phyloP scores from a whole-genome alignment of 129 eudicot genomes.

The Kitagawia praeruptora region DNA sequence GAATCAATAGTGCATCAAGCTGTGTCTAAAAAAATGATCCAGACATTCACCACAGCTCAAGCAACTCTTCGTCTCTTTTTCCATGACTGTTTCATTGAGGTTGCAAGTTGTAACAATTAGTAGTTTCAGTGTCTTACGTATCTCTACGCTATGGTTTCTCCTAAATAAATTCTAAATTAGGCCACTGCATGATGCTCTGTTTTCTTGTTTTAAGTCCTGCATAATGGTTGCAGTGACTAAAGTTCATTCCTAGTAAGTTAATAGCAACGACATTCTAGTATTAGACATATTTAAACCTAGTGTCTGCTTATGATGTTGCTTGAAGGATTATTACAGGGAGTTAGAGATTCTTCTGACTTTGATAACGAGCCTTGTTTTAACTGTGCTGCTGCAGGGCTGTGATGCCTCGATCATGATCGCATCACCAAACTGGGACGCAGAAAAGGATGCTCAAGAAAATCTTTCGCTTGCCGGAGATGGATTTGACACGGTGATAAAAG shows the following conservation, averaged over 20 bases:
- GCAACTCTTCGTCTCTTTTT: constrained; percentile 82
- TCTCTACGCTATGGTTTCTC: background rate
- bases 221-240: background rate
- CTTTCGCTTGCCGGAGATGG: constrained; percentile 65
- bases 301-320: background rate
- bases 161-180: background rate
- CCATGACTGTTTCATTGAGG: constrained; percentile 84
- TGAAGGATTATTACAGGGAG: background rate
- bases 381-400: constrained; percentile 56
- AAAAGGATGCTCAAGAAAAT: constrained; percentile 62
- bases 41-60: constrained; percentile 53
- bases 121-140: background rate
- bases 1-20: constrained; percentile 47
- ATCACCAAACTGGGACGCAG: constrained; percentile 69
- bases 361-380: background rate
- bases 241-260: background rate
- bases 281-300: too few relatives aligned
- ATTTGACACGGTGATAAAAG: too few relatives aligned
- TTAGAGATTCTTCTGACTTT: background rate
- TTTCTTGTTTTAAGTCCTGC: background rate
- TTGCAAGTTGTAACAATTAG: constrained; percentile 6
- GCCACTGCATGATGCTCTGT: background rate
- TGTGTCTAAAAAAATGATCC: constrained; percentile 38
- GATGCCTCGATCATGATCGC: constrained; percentile 69
- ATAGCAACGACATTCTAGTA: background rate